Evolutionary conservation across 2,329 filamentous ascomycete genomes (phyloP).

Genomic region (Aureobasidium sp.): DNA sequence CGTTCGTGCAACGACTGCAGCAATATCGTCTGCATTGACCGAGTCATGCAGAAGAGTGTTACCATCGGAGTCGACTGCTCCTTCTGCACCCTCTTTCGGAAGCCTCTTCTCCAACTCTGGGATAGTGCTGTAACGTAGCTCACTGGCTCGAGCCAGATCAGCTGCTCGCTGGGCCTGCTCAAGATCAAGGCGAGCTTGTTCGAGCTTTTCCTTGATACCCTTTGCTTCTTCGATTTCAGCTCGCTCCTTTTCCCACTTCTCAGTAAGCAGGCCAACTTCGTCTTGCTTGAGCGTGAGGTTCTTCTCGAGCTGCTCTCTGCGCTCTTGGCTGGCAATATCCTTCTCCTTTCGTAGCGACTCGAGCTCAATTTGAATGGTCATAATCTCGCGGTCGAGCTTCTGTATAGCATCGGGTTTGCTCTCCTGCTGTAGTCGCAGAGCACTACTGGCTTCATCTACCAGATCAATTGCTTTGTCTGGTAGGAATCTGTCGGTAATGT

Average conservation of each 20-base stretch:
- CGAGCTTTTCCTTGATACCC: conserved; percentile 78
- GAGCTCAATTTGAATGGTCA: conserved; percentile 94
- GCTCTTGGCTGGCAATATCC: conserved; percentile 80
- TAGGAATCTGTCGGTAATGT: conserved; percentile 91
- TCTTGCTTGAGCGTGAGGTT: conserved; percentile 70
- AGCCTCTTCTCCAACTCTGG: conserved; percentile 72
- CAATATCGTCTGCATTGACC: conserved; percentile 93
- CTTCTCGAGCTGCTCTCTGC: conserved; percentile 75
- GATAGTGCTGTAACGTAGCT: conserved; percentile 82
- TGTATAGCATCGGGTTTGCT: conserved; percentile 95
- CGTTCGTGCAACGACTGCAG: conserved; percentile 78
- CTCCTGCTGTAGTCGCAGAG: conserved; percentile 85
- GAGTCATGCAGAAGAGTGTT: conserved; percentile 75
- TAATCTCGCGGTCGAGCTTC: conserved; percentile 85
- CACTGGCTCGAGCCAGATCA: conserved; percentile 84
- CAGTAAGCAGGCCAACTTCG: conserved; percentile 65
- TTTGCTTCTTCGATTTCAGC: conserved; percentile 82
- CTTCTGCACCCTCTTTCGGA: conserved; percentile 62
- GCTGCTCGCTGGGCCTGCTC: conserved; percentile 82
- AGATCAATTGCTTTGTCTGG: conserved; percentile 97
- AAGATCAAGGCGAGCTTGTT: conserved; percentile 75
- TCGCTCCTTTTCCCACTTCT: conserved; percentile 86
- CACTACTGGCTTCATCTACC: conserved; percentile 91
- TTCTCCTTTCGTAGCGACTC: conserved; percentile 92
- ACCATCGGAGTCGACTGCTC: conserved; percentile 31